These are phyloP conservation scores for Colletotrichum australisinense DNA, from an alignment of 2,329 filamentous ascomycete species.

Conservation along the genomic window DNA sequence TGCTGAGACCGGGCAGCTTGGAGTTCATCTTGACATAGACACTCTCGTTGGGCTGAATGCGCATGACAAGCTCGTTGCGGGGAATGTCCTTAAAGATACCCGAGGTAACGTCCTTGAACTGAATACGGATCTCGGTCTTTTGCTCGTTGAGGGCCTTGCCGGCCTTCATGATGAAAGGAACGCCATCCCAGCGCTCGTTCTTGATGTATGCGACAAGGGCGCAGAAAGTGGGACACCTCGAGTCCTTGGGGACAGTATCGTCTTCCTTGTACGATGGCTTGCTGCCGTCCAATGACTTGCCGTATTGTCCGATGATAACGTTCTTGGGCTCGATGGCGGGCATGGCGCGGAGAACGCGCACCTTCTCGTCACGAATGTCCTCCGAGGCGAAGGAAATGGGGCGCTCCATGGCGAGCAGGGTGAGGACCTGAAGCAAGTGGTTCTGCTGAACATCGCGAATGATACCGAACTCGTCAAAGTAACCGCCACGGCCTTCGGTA, in stretches of 20 bases:
- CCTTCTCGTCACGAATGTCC: conserved; percentile 98
- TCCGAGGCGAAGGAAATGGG: conserved; percentile 98
- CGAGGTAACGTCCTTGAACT: conserved; percentile 99
- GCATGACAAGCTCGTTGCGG: conserved; percentile 98
- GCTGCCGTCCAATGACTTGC: conserved; percentile 92
- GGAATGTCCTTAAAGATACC: conserved; percentile 99
- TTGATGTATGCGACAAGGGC: conserved; percentile 98
- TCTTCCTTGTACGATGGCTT: conserved; percentile 99
- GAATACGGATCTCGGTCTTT: conserved; percentile 98
- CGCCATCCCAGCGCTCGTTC: conserved; percentile 99
- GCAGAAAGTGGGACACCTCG: conserved; percentile 97
- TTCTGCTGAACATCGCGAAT: conserved; percentile 99
- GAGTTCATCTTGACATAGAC: conserved; percentile 99
- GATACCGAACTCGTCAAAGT: conserved; percentile 99
- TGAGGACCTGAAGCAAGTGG: conserved; percentile 96
- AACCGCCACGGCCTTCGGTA: conserved; percentile 96
- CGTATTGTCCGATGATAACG: conserved; percentile 99
- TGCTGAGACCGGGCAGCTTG: conserved; percentile 96
- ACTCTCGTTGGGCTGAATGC: conserved; percentile 98
- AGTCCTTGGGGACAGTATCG: conserved; percentile 96
- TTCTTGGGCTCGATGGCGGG: conserved; percentile 98
- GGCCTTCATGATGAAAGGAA: conserved; percentile 99
- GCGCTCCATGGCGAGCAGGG: conserved; percentile 96
- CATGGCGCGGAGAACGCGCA: conserved; percentile 93
- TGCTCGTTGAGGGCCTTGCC: conserved; percentile 99